Base-by-base conservation (phyloP, 495 filamentous ascomycete genomes). In the Penicillium psychrofluorescens region DNA sequence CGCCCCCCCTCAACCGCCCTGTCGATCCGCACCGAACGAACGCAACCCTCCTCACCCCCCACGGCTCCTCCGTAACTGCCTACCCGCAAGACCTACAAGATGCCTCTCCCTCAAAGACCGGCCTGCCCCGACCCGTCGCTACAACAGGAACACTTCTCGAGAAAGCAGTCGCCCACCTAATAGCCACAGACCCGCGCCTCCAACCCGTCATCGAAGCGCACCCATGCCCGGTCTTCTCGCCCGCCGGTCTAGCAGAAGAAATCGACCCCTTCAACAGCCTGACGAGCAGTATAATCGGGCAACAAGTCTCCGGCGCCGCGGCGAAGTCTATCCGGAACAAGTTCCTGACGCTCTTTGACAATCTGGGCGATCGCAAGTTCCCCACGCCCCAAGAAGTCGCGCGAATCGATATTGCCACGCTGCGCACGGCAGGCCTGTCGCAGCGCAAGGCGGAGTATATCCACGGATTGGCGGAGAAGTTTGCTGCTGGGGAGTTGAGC, bases 401-500 rank as follows among this genome's bases (percentile, higher is more conserved):
- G 0, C 51, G 58, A 7, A 75, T 66, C 39, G 54, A 78, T 41
- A 66, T 95, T 34, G 56, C 79, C 32, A 74, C 66, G 7, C 72
- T 97, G 12, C 82, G 88, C 28, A 81, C 87, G 30, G 94, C 89
- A 7, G 94, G 92, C 3, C 76, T 97, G 28, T 95, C 88, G 7
- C 79, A 86, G 61, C 79, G 92, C 27, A 98, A 98, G 63, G 92
- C 94, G 35, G 94, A 97, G 63, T 98, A 98, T 63, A 77, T 96
- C 33, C 75, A 79, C 36, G 90, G 90, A 0, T 69, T 98, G 4
- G 86, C 90, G 2, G 70, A 85, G 57, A 90, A 90, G 55, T 96
- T 98, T 59, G 66, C 64, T 0, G 68, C 50, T 32, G 85, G 87
- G 16, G 85, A 90, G 51, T 65, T 96, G 13, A 84, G 78, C 41